Base-by-base conservation (phyloP, 164 flowering plant genomes). In the Vitis rotundifolia region DNA sequence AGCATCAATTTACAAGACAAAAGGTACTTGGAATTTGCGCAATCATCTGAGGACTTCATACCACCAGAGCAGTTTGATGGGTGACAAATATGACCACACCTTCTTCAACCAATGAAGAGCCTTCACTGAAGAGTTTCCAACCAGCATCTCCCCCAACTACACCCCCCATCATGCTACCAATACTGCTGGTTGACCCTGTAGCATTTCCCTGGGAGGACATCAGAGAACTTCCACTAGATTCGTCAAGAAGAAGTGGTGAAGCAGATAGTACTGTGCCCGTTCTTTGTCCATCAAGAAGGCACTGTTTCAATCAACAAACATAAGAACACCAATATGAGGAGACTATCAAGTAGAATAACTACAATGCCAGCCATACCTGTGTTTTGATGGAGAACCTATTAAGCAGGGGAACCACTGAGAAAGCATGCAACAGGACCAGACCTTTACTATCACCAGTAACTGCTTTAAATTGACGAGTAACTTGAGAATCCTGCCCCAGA, bases 391-490 rank as follows among this genome's bases (percentile, higher is more conserved):
- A 66, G 67, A 85, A 77, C 70, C 82, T 78, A 69, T 88, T 87
- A 53, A 89, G 76, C 81, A 90, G 75, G 5, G 92, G 92, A 76
- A 87, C 83, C 68, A 85, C 85, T 44, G 96, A 83, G 73, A 87
- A 80, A 28, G 85, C 64, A 82, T 87, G 91, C 59, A 95, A 80
- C 70, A 83, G 80, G 79, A 93, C 93, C 64, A 85, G 80, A 69
- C 99, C 99, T 70, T 90, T 93, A 75, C 83, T 83, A 80, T 95
- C 99, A 73, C 97, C 97, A 70, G 94, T 95, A 73, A 95, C 89
- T 57, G 86, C 93, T 74, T 86, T 93, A 73, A 88, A 92, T 75
- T 92, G 97, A 16, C 95, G 91, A 65, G 92, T 87, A 72, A 77
- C 88, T 77, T 88, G 93, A 70, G 89, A 79, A 79, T 94, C 97